These are phyloP conservation scores for Cercospora zeina DNA, from an alignment of 2,329 filamentous ascomycete species.

Conservation along the genomic window DNA sequence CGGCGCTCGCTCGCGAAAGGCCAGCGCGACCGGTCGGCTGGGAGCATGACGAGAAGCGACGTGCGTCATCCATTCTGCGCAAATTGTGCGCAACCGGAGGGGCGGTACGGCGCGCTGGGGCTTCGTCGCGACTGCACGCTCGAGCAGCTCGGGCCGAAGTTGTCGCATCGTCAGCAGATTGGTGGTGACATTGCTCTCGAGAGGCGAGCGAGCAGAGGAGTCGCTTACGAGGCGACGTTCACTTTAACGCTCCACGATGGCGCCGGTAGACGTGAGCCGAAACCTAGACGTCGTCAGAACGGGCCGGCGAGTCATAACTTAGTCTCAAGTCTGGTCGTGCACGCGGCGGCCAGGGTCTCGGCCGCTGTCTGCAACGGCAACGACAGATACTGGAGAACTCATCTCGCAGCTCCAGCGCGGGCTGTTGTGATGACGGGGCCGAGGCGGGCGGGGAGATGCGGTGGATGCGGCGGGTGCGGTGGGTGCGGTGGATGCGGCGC, in stretches of 20 bases:
- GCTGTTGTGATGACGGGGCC: background rate
- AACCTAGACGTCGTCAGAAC: conserved; percentile 6
- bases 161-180: conserved; percentile 7
- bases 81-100: background rate
- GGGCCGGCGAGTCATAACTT: conserved; percentile 4
- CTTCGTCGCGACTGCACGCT: conserved; percentile 2
- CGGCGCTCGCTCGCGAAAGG: background rate
- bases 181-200: background rate
- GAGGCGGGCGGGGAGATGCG: background rate
- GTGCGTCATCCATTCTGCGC: conserved; percentile 9
- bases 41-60: conserved; percentile 9
- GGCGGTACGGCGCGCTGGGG: conserved; percentile 1
- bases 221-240: conserved; percentile 14
- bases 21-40: conserved; percentile 9
- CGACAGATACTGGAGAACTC: background rate
- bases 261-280: conserved; percentile 11
- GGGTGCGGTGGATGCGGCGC: background rate
- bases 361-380: background rate
- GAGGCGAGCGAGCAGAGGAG: background rate
- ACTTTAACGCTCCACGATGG: conserved; percentile 1
- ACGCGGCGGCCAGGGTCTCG: background rate
- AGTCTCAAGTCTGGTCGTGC: no score
- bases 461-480: background rate
- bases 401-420: background rate
- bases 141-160: conserved; percentile 9